A percentile compares a stretch with the other conserved stretches of the same genome.
phyloP scores from a whole-genome alignment of 768 basidiomycete genomes.

The Hebeloma cylindrosporum region DNA sequence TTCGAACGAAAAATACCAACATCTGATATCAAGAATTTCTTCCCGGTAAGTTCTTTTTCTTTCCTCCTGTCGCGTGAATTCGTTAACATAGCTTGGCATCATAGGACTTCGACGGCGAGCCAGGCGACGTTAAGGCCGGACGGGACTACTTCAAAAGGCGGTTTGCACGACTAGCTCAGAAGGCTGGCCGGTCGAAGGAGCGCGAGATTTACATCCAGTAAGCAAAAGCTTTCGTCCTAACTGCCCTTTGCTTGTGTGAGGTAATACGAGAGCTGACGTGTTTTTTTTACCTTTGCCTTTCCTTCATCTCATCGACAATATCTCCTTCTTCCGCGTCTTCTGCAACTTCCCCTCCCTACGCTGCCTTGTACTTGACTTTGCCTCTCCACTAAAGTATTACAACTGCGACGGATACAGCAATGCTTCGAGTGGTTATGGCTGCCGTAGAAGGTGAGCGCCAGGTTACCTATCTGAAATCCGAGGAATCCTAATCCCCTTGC shows the following conservation, averaged over 20 bases:
- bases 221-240: constrained; percentile 31
- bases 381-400: constrained; percentile 62
- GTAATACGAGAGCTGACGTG: no score
- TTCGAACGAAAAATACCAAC: constrained; percentile 79
- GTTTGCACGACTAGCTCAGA: constrained; percentile 80
- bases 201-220: constrained; percentile 94
- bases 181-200: constrained; percentile 80
- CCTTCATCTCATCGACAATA: constrained; percentile 9
- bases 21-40: constrained; percentile 86
- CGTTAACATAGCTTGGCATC: constrained; percentile 5
- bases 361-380: constrained; percentile 2
- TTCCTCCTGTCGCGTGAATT: neutral
- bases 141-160: constrained; percentile 89
- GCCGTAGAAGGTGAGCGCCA: constrained; percentile 87
- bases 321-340: constrained; percentile 3
- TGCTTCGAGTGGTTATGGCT: constrained; percentile 91
- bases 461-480: neutral
- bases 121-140: constrained; percentile 69
- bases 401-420: constrained; percentile 86
- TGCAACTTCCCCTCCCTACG: neutral
- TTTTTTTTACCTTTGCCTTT: neutral
- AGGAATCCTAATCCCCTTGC: constrained; percentile 3
- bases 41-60: constrained; percentile 56
- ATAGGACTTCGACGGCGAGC: constrained; percentile 83
- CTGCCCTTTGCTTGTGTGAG: no score